phyloP scores from a whole-genome alignment of 768 basidiomycete genomes.

The Tulasnella sp. region DNA sequence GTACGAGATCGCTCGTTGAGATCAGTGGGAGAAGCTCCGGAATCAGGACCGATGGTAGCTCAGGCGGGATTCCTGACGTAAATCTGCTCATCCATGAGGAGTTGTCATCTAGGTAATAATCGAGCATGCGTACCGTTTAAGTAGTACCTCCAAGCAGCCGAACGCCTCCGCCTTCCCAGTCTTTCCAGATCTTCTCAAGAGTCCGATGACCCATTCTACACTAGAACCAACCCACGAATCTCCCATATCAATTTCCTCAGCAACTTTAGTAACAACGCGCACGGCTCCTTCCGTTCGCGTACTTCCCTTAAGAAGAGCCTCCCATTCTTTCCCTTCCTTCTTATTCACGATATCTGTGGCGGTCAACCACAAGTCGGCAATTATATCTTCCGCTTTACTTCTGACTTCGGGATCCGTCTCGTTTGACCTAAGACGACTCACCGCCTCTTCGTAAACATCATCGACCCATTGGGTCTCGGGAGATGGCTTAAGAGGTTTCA shows the following conservation, averaged over 20 bases:
- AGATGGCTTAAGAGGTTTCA: constrained; percentile 48
- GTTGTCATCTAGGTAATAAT: neutral
- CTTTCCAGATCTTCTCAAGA: constrained; percentile 69
- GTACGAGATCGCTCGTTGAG: constrained; percentile 58
- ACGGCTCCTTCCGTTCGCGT: constrained; percentile 67
- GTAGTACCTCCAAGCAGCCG: constrained; percentile 53
- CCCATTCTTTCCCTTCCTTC: constrained; percentile 67
- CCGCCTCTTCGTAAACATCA: constrained; percentile 59
- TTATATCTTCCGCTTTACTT: constrained; percentile 61
- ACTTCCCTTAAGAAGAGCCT: constrained; percentile 55
- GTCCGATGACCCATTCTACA: constrained; percentile 58
- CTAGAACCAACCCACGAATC: constrained; percentile 74
- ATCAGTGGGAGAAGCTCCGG: constrained; percentile 66
- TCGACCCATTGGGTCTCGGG: constrained; percentile 49
- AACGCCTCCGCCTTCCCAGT: constrained; percentile 71
- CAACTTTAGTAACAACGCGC: constrained; percentile 72
- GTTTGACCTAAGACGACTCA: constrained; percentile 53
- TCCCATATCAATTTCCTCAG: constrained; percentile 49
- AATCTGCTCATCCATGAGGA: constrained; percentile 27
- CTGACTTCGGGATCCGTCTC: constrained; percentile 91
- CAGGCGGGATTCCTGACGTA: constrained; percentile 36
- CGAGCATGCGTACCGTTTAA: constrained; percentile 41
- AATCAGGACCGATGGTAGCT: constrained; percentile 50
- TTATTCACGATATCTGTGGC: constrained; percentile 57
- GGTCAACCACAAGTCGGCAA: constrained; percentile 79